Percentiles rank a stretch among this genome's conserved stretches.
Conservation (phyloP, 306 rosid genomes). For the Dicorynia guianensis region DNA sequence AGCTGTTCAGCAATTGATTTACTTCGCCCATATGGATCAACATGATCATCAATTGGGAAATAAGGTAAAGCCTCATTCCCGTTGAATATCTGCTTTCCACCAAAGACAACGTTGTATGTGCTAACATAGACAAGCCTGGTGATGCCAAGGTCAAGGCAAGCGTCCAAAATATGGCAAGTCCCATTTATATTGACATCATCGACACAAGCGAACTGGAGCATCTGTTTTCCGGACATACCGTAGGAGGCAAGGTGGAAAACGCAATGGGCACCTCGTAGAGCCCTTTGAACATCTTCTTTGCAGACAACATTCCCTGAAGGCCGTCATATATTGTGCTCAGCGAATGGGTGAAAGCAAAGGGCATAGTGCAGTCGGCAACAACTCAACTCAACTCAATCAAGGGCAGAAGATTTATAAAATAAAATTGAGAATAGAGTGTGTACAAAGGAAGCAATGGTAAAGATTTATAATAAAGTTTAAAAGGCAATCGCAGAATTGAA, state of each 20-base stretch:
- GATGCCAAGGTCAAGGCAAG: conserved; percentile 70
- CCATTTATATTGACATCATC: conserved; percentile 87
- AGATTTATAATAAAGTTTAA: not conserved
- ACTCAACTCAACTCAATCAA: no score
- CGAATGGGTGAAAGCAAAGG: not conserved
- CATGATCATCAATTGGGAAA: conserved; percentile 77
- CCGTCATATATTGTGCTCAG: not conserved
- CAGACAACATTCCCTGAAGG: conserved; percentile 65
- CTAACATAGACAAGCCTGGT: conserved; percentile 84
- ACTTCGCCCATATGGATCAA: conserved; percentile 80
- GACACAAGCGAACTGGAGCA: conserved; percentile 82
- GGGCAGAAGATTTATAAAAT: no score
- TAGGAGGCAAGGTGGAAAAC: conserved; percentile 91
- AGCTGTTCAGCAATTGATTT: conserved; percentile 94
- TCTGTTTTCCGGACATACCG: conserved; percentile 93
- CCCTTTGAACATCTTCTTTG: conserved; percentile 75
- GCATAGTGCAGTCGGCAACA: not conserved
- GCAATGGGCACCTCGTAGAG: conserved; percentile 72
- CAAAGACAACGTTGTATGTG: conserved; percentile 86
- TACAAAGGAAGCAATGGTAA: no score
- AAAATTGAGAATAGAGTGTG: no score
- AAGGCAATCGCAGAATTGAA: not conserved
- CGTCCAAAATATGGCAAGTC: conserved; percentile 78
- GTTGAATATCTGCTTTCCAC: conserved; percentile 72
- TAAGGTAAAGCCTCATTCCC: conserved; percentile 82